Base-by-base conservation (phyloP, 441 rosid genomes). In the Erodium chrysanthum region DNA sequence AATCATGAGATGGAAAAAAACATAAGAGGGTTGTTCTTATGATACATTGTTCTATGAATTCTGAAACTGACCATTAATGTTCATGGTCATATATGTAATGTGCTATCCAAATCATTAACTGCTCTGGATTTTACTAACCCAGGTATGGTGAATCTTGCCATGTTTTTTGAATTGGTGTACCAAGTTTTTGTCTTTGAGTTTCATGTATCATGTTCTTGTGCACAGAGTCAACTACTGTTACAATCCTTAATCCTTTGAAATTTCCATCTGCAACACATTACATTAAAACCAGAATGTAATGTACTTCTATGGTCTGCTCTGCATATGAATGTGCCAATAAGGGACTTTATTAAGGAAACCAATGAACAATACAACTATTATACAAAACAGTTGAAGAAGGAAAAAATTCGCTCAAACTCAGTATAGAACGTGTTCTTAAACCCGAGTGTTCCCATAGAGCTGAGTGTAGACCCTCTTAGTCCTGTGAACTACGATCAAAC, bases 391-490 rank as follows among this genome's bases (percentile, higher is more conserved):
- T n/a, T n/a, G n/a, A n/a, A n/a, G n/a, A n/a, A n/a, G n/a, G n/a
- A n/a, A n/a, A n/a, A n/a, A n/a, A n/a, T n/a, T n/a, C n/a, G n/a
- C n/a, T n/a, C n/a, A n/a, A n/a, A n/a, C n/a, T n/a, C n/a, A n/a
- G n/a, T n/a, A n/a, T n/a, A n/a, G n/a, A n/a, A n/a, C n/a, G n/a
- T n/a, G n/a, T n/a, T n/a, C n/a, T 33, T 33, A 33, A 33, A 33
- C 40, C 40, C 40, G 40, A 33, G 40, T 5, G 40, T 50, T 79
- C 64, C 82, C 72, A 10, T 83, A 77, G 70, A 84, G 83, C 35
- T 83, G 80, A 23, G 76, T 62, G 71, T 86, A 84, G 50, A 84
- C 84, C 29, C 73, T 76, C 69, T 71, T 84, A 3, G 88, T 86
- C 61, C 88, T 81, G 69, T 81, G 64, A 63, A 81, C 84, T 14